phyloP scores from a whole-genome alignment of 139 green algal genomes.

The Tetratostichococcus sp. region DNA sequence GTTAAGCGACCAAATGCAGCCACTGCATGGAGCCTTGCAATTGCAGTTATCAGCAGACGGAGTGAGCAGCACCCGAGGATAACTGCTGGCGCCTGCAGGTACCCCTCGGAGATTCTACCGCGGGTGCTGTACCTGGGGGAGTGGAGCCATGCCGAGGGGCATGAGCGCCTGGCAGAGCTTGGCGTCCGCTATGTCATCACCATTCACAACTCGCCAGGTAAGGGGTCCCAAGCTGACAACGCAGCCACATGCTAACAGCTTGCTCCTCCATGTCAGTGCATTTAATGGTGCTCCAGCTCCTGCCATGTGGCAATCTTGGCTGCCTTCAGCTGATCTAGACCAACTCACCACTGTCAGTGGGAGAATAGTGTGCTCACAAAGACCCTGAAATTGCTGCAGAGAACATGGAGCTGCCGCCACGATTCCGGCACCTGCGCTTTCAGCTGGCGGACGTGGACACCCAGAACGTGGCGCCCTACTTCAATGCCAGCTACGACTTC shows the following conservation, averaged over 20 bases:
- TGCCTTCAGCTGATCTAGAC: no score
- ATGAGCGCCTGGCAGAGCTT: conserved; percentile 48
- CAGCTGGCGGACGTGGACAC: conserved; percentile 61
- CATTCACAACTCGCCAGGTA: conserved; percentile 43
- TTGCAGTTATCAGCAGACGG: no score
- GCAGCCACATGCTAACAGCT: no score
- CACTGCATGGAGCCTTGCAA: no score
- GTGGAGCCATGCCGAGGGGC: conserved; percentile 54
- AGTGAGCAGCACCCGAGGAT: neutral
- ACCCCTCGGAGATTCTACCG: conserved; percentile 61
- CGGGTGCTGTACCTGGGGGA: conserved; percentile 68
- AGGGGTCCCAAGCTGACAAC: no score
- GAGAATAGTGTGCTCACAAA: no score
- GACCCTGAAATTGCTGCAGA: no score
- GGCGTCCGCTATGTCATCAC: conserved; percentile 24
- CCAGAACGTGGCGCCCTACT: conserved; percentile 58
- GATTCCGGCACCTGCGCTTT: conserved; percentile 43
- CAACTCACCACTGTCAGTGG: no score
- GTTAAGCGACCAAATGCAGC: no score
- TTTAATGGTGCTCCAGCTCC: no score
- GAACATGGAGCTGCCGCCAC: conserved; percentile 39
- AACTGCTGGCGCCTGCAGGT: conserved; percentile 35
- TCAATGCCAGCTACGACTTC: conserved; percentile 57
- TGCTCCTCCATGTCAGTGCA: no score
- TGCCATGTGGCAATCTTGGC: no score